Conservation (phyloP, 768 basidiomycete species). For the Suillus lakei region DNA sequence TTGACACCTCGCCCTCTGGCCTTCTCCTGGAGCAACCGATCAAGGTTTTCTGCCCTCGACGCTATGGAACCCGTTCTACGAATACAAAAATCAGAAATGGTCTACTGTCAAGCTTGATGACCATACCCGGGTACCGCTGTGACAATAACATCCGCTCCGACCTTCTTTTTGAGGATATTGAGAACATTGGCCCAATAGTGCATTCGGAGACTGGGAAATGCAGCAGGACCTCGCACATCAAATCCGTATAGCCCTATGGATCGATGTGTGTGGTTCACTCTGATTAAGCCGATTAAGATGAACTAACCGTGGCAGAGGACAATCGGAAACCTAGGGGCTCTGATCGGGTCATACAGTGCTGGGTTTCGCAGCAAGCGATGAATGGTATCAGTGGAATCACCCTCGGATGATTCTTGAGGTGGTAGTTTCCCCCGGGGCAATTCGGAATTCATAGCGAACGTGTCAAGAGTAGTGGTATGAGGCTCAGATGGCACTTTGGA, state of each 20-base stretch:
- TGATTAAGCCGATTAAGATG: slow-evolving; percentile 8
- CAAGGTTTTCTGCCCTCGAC: slow-evolving; percentile 76
- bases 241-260: slow-evolving; percentile 88
- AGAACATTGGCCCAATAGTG: slow-evolving; percentile 96
- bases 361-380: slow-evolving; percentile 79
- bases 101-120: slow-evolving; percentile 6
- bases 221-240: slow-evolving; percentile 82
- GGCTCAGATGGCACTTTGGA: not conserved
- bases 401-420: slow-evolving; percentile 21
- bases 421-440: not conserved
- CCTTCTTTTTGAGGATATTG: slow-evolving; percentile 72
- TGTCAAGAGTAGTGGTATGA: not conserved
- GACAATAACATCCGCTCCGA: slow-evolving; percentile 95
- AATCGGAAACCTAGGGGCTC: slow-evolving; percentile 86
- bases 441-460: not conserved
- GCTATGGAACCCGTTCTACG: slow-evolving; percentile 86
- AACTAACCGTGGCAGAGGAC: slow-evolving; percentile 92
- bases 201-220: slow-evolving; percentile 82
- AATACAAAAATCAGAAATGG: not conserved
- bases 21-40: slow-evolving; percentile 68
- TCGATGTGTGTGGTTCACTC: slow-evolving; percentile 2
- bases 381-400: slow-evolving; percentile 49
- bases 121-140: slow-evolving; percentile 91
- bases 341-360: slow-evolving; percentile 74
- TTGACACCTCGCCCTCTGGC: slow-evolving; percentile 84